Evolutionary conservation across 371 early-diverging fungal species (phyloP).

Genomic region (Racocetra persica): DNA sequence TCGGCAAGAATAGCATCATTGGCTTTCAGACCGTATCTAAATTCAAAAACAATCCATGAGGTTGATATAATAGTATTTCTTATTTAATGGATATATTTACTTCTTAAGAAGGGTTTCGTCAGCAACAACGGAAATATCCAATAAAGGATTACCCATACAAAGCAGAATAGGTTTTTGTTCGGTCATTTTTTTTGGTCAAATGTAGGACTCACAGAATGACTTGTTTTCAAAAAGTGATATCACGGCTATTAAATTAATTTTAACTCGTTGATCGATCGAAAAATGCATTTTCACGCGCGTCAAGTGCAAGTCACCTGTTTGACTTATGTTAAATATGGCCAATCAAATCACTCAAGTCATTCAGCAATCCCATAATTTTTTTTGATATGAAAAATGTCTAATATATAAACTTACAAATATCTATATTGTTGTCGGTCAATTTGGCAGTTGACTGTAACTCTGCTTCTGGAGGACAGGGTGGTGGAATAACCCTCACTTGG

Average conservation of each 20-base stretch:
- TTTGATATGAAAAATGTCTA: too few relatives aligned
- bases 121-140: conserved; percentile 92
- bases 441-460: conserved; percentile 57
- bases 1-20: conserved; percentile 96
- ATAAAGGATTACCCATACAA: conserved; percentile 94
- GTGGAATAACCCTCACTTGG: conserved; percentile 58
- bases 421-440: conserved; percentile 47
- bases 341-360: too few relatives aligned
- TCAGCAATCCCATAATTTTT: too few relatives aligned
- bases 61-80: not conserved
- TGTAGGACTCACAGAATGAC: too few relatives aligned
- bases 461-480: conserved; percentile 58
- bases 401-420: too few relatives aligned
- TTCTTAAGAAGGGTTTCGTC: conserved; percentile 76
- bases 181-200: not conserved
- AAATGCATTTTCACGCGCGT: too few relatives aligned
- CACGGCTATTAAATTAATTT: too few relatives aligned
- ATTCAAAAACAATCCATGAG: not conserved
- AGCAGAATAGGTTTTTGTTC: conserved; percentile 46
- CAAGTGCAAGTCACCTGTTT: too few relatives aligned
- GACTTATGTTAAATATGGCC: too few relatives aligned
- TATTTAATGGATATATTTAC: conserved; percentile 54
- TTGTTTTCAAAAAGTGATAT: too few relatives aligned
- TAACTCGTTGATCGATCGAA: too few relatives aligned
- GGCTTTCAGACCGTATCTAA: conserved; percentile 79